phyloP scores from a whole-genome alignment of 345 rosid species.

The Pseudoturritis turrita region DNA sequence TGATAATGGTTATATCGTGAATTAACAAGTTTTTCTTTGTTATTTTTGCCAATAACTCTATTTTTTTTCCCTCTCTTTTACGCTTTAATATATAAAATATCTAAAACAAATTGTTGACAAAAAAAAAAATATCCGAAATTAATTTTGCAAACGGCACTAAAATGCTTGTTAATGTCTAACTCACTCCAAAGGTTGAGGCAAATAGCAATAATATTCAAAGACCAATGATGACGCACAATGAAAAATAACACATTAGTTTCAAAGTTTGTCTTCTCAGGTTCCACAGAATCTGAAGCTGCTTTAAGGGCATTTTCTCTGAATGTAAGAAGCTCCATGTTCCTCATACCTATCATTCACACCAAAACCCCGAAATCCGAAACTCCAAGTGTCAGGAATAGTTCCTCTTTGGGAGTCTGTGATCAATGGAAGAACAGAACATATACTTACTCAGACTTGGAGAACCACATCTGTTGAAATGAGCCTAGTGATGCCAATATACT shows the following conservation, averaged over 20 bases:
- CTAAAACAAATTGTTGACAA: neutral
- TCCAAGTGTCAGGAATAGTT: constrained; percentile 1
- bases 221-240: neutral
- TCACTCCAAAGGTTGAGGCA: neutral
- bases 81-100: too few species aligned
- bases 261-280: constrained; percentile 5
- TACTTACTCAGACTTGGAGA: constrained; percentile 54
- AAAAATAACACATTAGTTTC: constrained; percentile 13
- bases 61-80: too few species aligned
- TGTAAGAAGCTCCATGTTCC: constrained; percentile 93
- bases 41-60: too few species aligned
- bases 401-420: neutral
- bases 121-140: neutral
- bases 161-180: neutral
- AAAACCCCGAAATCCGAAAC: neutral
- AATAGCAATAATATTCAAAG: neutral
- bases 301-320: constrained; percentile 96
- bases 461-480: constrained; percentile 99
- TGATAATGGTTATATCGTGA: too few species aligned
- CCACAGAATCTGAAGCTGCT: neutral
- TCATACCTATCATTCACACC: constrained; percentile 61
- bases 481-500: constrained; percentile 99
- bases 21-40: too few species aligned
- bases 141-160: neutral
- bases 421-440: neutral